Base-by-base conservation (phyloP, 108 stramenopile genomes). In the Nannochloropsis salina region DNA sequence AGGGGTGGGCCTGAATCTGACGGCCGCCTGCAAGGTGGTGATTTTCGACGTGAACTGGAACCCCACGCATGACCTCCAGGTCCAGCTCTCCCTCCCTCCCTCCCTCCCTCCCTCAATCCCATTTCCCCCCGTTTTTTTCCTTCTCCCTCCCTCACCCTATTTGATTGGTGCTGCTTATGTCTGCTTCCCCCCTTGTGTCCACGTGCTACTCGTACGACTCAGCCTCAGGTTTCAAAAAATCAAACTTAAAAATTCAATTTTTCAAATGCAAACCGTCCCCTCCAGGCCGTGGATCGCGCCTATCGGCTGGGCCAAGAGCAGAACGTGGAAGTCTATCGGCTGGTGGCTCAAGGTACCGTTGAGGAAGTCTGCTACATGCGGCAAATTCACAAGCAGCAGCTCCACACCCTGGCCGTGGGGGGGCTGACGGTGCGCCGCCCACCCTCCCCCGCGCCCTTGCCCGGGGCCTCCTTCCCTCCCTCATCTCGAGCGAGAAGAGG, bases 341-440 rank as follows among this genome's bases (percentile, higher is more conserved):
- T 95, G 6, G 93, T 96, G 80, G 86, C 94, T 21, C 89, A 92
- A 44, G 95, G 47, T 51, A 97, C 96, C 18, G 93, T 98, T 40
- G 97, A 98, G 85, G 97, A 98, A 82, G 90, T 97, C 79, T 93
- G 91, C 82, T 98, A 98, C 86, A 93, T 95, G 44, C 87, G 97
- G 2, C 97, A 98, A 85, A 86, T 98, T 20, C 97, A 98, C 92
- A 98, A 98, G 90, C 91, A 93, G 42, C 96, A 96, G 81, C 93
- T 98, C 40, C 84, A 83, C 31, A 87, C 88, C 86, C 83, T 83
- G 44, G 88, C 89, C 44, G 45, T 87, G 88, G 88, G 83, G n/a
- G 47, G 80, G 31, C 44, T 47, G 40, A 84, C 85, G 2, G 47
- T 80, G n/a, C 84, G 85, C 3, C 61, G 61, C 20, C 2, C 61